Evolutionary conservation across 2,329 filamentous ascomycete genomes (phyloP), one percentile per base, ranked within the genome.

Genomic region (Ceratocystis papillata): DNA sequence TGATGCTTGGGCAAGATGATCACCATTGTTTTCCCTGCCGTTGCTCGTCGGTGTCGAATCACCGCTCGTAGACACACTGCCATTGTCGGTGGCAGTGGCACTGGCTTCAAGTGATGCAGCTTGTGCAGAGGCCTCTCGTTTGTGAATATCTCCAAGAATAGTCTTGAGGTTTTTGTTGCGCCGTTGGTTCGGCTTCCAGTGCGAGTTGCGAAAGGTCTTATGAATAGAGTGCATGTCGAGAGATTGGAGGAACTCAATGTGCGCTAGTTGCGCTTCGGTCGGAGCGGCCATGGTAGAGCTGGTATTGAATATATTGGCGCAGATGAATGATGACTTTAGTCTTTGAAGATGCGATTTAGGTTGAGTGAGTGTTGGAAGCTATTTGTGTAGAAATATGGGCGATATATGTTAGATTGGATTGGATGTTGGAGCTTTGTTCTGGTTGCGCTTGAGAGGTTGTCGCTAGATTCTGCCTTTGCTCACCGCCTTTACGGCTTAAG

Each of bases 91-190:
- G 5, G 83, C 89, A 64, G 85, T 81, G 70, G 91, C 91, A 73
- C 88, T 92, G 70, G 77, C 74, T 74, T 90, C 89, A 73, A 89
- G 87, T 0, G 90, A 82, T 1, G 84, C 96, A 17, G 88, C 90
- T 73, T 92, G 81, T 45, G 89, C 82, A 2, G 91, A 96, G n/a
- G 90, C 90, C 79, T 97, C 93, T 73, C 88, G 90, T 71, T 90
- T 87, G 25, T 89, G 85, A 12, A 88, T 89, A 72, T 99, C 94
- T 68, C 90, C 88, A 68, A 99, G 82, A 69, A 99, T 94, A 72
- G 96, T 90, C 77, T 97, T 97, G 77, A 97, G 87, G 76, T 96
- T 97, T 80, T 99, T 99, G 83, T 99, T 99, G 76, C 94, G 90
- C 63, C 94, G 91, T 76, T 92, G 88, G 70, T 93, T 90, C 17